Percentiles rank a stretch among this genome's conserved stretches.
These are phyloP conservation scores for Limnanthes douglasii DNA, from an alignment of 345 rosid species.

Conservation along the genomic window DNA sequence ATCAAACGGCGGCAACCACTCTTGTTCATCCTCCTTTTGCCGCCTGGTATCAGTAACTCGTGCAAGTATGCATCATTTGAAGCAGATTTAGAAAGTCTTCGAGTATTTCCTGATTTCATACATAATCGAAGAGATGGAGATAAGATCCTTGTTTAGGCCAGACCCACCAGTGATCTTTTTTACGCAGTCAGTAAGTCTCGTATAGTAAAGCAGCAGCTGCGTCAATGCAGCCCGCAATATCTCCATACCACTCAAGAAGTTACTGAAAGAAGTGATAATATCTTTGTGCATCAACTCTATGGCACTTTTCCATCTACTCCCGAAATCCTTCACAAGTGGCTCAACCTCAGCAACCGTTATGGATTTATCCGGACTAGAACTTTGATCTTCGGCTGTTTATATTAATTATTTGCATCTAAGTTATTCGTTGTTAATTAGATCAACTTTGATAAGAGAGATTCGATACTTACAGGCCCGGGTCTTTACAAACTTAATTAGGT, in stretches of 20 bases:
- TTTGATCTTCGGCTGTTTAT: constrained; percentile 85
- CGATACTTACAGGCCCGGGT: constrained; percentile 62
- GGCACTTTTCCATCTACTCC: constrained; percentile 80
- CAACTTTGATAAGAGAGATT: background rate
- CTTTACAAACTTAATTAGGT: constrained; percentile 86
- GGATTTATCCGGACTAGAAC: constrained; percentile 44
- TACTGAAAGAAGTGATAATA: constrained; percentile 94
- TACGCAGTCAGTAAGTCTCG: constrained; percentile 81
- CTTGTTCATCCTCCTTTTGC: too few relatives aligned
- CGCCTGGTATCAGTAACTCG: too few relatives aligned
- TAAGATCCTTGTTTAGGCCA: constrained; percentile 73
- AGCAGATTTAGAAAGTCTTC: constrained; percentile 70
- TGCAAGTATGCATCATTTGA: too few relatives aligned
- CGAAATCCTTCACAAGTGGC: constrained; percentile 78
- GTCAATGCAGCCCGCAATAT: constrained; percentile 92
- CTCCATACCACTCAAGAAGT: constrained; percentile 94
- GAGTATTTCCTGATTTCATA: constrained; percentile 93
- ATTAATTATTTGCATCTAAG: background rate
- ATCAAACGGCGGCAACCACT: too few relatives aligned
- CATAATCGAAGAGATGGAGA: constrained; percentile 87
- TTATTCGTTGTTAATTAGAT: constrained; percentile 1
- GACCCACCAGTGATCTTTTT: constrained; percentile 74
- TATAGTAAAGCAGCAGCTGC: constrained; percentile 83
- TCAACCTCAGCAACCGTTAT: constrained; percentile 68
- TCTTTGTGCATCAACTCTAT: constrained; percentile 98